Evolutionary conservation across 192 early-diverging fungal genomes (phyloP), one percentile per base, ranked within the genome.

Genomic region (Ambispora gerdemannii): DNA sequence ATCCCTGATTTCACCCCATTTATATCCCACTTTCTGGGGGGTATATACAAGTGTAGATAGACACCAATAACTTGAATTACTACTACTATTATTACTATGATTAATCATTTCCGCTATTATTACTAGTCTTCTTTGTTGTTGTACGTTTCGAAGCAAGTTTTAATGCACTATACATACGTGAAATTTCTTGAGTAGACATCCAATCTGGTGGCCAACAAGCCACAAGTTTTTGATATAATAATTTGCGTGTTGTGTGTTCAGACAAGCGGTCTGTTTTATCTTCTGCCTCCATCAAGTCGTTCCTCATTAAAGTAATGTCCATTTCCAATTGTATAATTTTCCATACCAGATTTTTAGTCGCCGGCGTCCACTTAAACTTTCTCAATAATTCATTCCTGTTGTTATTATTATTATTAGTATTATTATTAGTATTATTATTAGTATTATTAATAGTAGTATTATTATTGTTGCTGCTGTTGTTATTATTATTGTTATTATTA

Each of bases 181-280:
- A 81, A 24, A 85, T 82, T 25, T 85, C 83, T 15, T 82, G 81
- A 10, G 83, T 76, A 0, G 79, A 79, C 78, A 82, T 85, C 81
- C 81, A 82, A 32, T 74, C 76, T 0, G 61, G 51, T 11, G 83
- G 83, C 59, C 80, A 85, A 7, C 72, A 73, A 3, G 50, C 55
- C 25, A 82, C 52, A 79, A 84, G 80, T 30, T 68, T 61, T 71
- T 79, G 76, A 67, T 85, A 85, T 33, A 82, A 74, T 38, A 73
- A 69, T 36, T 82, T 82, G 28, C 83, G 62, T 22, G 76, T 82
- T 3, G 72, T 76, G 67, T 82, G 77, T 3, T 78, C 53, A 0
- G 73, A 47, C 4, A 25, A 4, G 11, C 65, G 19, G 13, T 71
- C 70, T 7, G 50, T 10, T 38, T 68, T 62, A 13, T 62, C 43